These are phyloP conservation scores for Solanum chiquidenum DNA, from an alignment of 257 asterid species.

Conservation along the genomic window DNA sequence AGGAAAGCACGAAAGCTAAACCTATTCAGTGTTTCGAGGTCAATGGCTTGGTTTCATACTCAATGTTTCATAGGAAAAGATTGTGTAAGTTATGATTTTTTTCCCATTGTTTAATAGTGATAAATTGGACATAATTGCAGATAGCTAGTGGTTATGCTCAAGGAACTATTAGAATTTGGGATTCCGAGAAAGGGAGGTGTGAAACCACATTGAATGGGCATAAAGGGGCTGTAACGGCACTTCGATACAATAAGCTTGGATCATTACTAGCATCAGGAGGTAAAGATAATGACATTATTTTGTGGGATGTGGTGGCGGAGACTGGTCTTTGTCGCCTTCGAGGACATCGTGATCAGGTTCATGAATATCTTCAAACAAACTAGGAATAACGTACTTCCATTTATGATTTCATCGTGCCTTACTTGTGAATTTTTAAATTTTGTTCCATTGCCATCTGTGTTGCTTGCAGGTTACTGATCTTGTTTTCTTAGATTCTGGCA, in stretches of 20 bases:
- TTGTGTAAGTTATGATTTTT: background rate
- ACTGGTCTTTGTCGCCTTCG: conserved; percentile 85
- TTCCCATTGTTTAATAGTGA: background rate
- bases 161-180: conserved; percentile 87
- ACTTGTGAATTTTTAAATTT: conserved; percentile 5
- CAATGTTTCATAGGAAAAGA: background rate
- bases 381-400: background rate
- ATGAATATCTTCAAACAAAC: background rate
- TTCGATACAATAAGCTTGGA: conserved; percentile 68
- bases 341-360: conserved; percentile 96
- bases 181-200: conserved; percentile 64
- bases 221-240: conserved; percentile 68
- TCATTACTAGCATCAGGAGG: conserved; percentile 92
- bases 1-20: background rate
- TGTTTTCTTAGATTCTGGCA: conserved; percentile 71
- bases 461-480: conserved; percentile 69
- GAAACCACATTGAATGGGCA: conserved; percentile 93
- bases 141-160: conserved; percentile 86
- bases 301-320: conserved; percentile 93
- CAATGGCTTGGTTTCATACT: background rate
- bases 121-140: conserved; percentile 30
- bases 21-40: background rate
- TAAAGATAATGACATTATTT: conserved; percentile 81
- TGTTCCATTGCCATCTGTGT: background rate
- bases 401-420: background rate